Percentiles rank a stretch among this genome's conserved stretches.
These are phyloP conservation scores for Inonotus hispidus DNA, from an alignment of 1,284 basidiomycete species.

Conservation along the genomic window DNA sequence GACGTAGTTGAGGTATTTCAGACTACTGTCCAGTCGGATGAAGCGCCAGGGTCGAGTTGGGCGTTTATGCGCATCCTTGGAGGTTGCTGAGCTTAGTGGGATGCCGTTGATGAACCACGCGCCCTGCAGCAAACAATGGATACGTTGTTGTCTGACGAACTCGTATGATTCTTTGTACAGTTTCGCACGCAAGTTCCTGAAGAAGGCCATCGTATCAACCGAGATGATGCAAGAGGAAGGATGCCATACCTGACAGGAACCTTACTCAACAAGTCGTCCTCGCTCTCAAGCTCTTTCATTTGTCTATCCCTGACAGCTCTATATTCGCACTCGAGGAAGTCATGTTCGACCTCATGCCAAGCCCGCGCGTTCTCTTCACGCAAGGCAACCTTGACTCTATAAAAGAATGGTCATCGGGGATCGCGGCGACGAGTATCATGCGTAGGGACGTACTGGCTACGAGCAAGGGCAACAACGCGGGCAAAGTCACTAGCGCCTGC, in stretches of 20 bases:
- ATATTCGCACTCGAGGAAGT: slow-evolving; percentile 85
- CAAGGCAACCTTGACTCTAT: slow-evolving; percentile 72
- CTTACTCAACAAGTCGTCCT: slow-evolving; percentile 86
- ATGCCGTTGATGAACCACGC: slow-evolving; percentile 85
- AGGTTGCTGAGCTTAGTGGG: slow-evolving; percentile 40
- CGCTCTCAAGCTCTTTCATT: slow-evolving; percentile 89
- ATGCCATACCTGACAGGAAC: slow-evolving; percentile 72
- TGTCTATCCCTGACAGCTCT: slow-evolving; percentile 84
- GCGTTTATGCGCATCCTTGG: slow-evolving; percentile 48
- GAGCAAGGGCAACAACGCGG: slow-evolving; percentile 76
- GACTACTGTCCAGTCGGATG: slow-evolving; percentile 70
- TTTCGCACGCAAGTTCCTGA: slow-evolving; percentile 80
- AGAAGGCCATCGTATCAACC: too few relatives aligned
- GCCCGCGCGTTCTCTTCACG: slow-evolving; percentile 70
- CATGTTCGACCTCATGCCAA: slow-evolving; percentile 83
- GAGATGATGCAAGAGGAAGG: too few relatives aligned
- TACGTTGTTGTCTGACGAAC: slow-evolving; percentile 87
- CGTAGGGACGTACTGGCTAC: slow-evolving; percentile 70
- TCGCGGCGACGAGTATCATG: slow-evolving; percentile 3
- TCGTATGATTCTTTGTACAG: slow-evolving; percentile 91
- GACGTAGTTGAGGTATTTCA: slow-evolving; percentile 78
- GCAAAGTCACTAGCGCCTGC: slow-evolving; percentile 78
- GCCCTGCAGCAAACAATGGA: slow-evolving; percentile 84
- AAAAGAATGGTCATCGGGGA: slow-evolving; percentile 2
- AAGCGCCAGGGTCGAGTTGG: slow-evolving; percentile 70